Evolutionary conservation across 2,329 filamentous ascomycete genomes (phyloP), one percentile per base, ranked within the genome.

Genomic region (Stachybotrys elegans): DNA sequence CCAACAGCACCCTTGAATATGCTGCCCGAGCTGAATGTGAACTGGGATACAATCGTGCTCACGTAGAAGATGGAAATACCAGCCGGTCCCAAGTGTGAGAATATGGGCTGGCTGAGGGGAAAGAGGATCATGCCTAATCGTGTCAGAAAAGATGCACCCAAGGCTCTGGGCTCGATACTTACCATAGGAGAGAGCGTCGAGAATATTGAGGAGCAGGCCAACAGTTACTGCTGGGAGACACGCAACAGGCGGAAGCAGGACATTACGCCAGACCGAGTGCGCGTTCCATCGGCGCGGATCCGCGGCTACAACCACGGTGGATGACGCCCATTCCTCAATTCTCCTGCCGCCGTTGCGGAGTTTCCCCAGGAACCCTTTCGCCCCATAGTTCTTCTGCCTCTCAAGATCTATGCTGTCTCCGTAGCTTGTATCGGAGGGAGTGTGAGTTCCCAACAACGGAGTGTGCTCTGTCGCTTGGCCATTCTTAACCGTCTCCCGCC

Each of bases 1-100:
- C 93, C 93, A 47, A 98, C 83, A 4, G 88, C 90, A 14, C 93
- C 92, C 52, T 79, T 85, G 69, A 98, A 98, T 25, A 88, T 83
- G 57, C 91, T 96, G 1, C 89, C 86, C 17, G 77, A 76, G 0
- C 92, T 96, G 61, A 92, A 97, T 14, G 89, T 86, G 42, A 98
- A 66, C 61, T 98, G 93, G 0, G 93, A 87, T 32, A 97, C 79
- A 50, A 98, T 95, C 45, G 91, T 96, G 73, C 91, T 96, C 54
- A 98, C 88, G 63, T 97, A 98, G 69, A 97, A 98, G 67, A 98
- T 96, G 1, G 93, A 95, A 44, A 98, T 95, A 20, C 93, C 93
- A 45, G 95, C 92, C 1, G 92, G 84, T 2, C 92, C 93, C 6
- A 97, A 79, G 49, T 85, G 78, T 22, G 85, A 80, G 62, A 98